phyloP scores from a whole-genome alignment of 768 basidiomycete genomes.

The Leccinum disarticulatum region DNA sequence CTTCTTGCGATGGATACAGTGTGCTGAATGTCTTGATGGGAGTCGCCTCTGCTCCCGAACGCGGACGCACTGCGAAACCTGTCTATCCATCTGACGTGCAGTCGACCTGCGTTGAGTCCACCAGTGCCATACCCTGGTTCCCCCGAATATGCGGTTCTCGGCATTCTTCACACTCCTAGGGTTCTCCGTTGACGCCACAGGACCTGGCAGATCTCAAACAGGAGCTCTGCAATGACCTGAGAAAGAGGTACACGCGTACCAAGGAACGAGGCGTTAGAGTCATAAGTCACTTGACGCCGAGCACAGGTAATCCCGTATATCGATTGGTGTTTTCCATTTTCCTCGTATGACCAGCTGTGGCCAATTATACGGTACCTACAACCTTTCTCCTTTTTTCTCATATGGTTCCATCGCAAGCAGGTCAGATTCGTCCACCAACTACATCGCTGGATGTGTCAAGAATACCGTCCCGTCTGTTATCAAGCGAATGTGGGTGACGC shows the following conservation, averaged over 20 bases:
- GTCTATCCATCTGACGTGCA: too few species aligned
- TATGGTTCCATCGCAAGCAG: constrained; percentile 54
- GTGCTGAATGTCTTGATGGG: too few species aligned
- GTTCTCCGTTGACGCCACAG: constrained; percentile 41
- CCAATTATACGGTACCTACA: constrained; percentile 73
- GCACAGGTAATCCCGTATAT: constrained; percentile 47
- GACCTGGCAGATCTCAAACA: constrained; percentile 66
- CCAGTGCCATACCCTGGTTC: too few species aligned
- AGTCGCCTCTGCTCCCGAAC: too few species aligned
- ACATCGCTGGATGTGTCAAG: constrained; percentile 55
- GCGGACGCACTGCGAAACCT: too few species aligned
- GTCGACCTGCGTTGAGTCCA: too few species aligned
- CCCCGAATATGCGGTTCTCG: too few species aligned
- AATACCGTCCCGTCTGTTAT: constrained; percentile 64
- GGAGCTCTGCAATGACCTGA: too few species aligned
- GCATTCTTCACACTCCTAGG: constrained; percentile 5
- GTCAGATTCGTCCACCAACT: constrained; percentile 77
- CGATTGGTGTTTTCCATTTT: neutral
- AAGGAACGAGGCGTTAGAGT: constrained; percentile 62
- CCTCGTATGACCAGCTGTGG: constrained; percentile 42
- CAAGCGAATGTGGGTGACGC: too few species aligned
- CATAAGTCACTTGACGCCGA: constrained; percentile 88
- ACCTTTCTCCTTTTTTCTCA: constrained; percentile 2
- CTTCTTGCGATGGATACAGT: too few species aligned
- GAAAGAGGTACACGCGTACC: constrained; percentile 65